Evolutionary conservation across 805 yeast genomes (phyloP), one percentile per base, ranked within the genome.

Genomic region (Saturnispora kantuleensis): DNA sequence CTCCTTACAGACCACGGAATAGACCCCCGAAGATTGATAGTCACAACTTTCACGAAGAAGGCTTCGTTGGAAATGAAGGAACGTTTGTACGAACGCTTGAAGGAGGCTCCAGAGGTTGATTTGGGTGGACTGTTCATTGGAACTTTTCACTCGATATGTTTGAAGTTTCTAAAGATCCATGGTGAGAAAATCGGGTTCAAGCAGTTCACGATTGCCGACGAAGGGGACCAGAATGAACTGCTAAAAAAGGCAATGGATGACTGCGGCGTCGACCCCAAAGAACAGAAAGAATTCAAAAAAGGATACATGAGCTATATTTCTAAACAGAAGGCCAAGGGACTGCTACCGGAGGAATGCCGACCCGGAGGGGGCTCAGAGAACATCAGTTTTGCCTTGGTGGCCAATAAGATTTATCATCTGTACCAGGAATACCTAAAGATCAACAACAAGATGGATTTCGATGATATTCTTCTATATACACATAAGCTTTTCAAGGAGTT

Each of bases 11-110:
- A 71, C 8, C 68, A 73, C 31, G 62, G 69, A 1, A 60, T 84
- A 0, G 65, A 68, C 1, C 89, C 97, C 0, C 66, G 69, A 31
- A 64, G 73, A 39, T 71, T 93, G 15, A 73, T 90, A 1, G 93
- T 89, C 16, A 86, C 96, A 5, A 89, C 97, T 0, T 90, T 90
- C 65, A 90, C 97, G 10, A 84, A 85, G 54, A 85, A 84, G 54
- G 97, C 98, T 0, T 94, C 97, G 1, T 73, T 69, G 42, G 97
- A 90, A 63, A 81, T 90, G 84, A 63, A 67, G 10, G 81, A 76
- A 30, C 68, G 97, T 35, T 62, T 90, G 15, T 45, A 42, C 0
- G 38, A 18, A 4, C 32, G 74, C 41, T 53, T 78, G 7, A 41
- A 55, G 6, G 61, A 52, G 3, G 26, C 39, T 21, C 54, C 67